Conservation (phyloP, 2,329 filamentous ascomycete genomes). For the Penicillium hesseltinei region DNA sequence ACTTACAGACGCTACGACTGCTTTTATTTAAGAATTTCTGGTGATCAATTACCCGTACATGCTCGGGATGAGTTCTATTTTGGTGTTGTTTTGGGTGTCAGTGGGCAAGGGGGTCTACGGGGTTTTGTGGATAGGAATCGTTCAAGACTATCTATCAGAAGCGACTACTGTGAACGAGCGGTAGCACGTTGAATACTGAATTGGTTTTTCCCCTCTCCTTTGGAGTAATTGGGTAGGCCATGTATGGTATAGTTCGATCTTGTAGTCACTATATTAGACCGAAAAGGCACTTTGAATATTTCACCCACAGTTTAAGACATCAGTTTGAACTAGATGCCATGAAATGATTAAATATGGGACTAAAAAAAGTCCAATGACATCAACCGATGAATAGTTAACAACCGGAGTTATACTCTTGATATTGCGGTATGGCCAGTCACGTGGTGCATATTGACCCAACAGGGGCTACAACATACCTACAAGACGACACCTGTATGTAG, state of each 20-base stretch:
- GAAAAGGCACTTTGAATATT: background rate
- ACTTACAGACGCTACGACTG: background rate
- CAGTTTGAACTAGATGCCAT: background rate
- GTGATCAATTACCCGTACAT: background rate
- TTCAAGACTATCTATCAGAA: background rate
- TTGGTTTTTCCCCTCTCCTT: background rate
- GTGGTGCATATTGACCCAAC: background rate
- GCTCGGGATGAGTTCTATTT: background rate
- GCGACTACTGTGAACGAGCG: background rate
- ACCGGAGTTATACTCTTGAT: background rate
- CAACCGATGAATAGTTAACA: too few relatives aligned
- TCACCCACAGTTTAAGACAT: background rate
- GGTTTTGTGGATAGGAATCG: background rate
- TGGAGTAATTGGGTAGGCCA: background rate
- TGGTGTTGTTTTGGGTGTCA: too few relatives aligned
- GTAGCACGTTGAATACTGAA: background rate
- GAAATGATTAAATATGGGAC: too few relatives aligned
- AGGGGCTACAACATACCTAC: background rate
- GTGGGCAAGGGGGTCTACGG: background rate
- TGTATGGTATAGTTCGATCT: background rate
- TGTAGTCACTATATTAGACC: background rate
- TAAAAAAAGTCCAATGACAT: too few relatives aligned
- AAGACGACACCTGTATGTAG: background rate
- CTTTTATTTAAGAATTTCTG: background rate
- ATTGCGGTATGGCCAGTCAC: slow-evolving; percentile 6